Base-by-base conservation (phyloP, 306 rosid species). In the Vigna reflexopilosa region DNA sequence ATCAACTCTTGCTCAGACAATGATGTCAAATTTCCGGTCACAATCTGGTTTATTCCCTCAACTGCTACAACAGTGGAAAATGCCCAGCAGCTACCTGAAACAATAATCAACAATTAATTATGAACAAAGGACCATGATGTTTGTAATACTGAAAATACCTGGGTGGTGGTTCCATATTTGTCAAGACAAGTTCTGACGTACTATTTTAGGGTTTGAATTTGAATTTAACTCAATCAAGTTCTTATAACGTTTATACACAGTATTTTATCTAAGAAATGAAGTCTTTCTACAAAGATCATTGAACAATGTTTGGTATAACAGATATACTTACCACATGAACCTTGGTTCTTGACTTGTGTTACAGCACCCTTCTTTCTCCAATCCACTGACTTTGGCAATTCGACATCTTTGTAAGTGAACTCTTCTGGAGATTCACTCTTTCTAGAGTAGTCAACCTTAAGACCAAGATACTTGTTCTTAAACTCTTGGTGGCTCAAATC, bases 351-450 rank as follows among this genome's bases (percentile, higher is more conserved):
- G 67, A 89, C 87, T 0, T 15, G 34, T 55, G 91, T 83, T 4
- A 91, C 96, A 12, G 91, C 93, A n/a, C 93, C 96, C 83, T 91
- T 89, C 88, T 82, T 89, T 77, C 96, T 89, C 93, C 96, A 89
- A 48, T 89, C 93, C 49, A 91, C 89, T 2, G 96, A 91, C 64
- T 89, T 87, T 4, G 91, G 93, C 82, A 86, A 87, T 57, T 85
- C 85, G 45, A 73, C 87, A 77, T 84, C 84, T 73, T 68, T 81
- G 64, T 87, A 84, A 54, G 61, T 51, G 82, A 87, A 84, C 17
- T 88, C 88, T 59, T 80, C 84, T 0, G 86, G 65, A n/a, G 90
- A 77, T 20, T 83, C 82, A 70, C 72, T 78, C 24, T 34, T 77
- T 54, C 67, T 24, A 50, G 82, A 73, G 14, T 42, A 49, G 28